phyloP scores from a whole-genome alignment of 768 basidiomycete genomes.

The Termitomyces eurrhizus region DNA sequence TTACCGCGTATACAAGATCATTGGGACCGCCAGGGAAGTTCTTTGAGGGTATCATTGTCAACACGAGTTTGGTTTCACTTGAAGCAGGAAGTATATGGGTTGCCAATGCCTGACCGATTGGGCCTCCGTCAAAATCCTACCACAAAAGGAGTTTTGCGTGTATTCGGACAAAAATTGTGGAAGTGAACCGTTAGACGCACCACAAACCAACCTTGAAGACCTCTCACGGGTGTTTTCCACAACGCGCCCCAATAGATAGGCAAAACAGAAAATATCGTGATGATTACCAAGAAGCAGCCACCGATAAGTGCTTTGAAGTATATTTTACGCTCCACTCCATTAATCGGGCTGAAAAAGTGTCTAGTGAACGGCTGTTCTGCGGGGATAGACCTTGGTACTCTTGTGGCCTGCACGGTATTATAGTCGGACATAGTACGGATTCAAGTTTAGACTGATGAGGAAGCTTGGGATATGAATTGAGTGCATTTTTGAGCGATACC shows the following conservation, averaged over 20 bases:
- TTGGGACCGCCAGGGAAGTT: slow-evolving; percentile 37
- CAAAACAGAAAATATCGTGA: slow-evolving; percentile 18
- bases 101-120: slow-evolving; percentile 41
- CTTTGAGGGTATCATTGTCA: slow-evolving; percentile 33
- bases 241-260: slow-evolving; percentile 22
- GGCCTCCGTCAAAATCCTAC: slow-evolving; percentile 55
- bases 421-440: background rate
- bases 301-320: slow-evolving; percentile 14
- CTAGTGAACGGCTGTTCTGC: slow-evolving; percentile 8
- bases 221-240: slow-evolving; percentile 19
- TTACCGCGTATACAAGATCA: slow-evolving; percentile 39
- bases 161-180: background rate
- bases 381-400: background rate
- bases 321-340: slow-evolving; percentile 9
- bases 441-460: background rate
- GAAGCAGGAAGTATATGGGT: slow-evolving; percentile 27
- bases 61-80: slow-evolving; percentile 32
- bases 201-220: slow-evolving; percentile 20
- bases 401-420: background rate
- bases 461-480: background rate
- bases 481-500: background rate
- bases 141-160: background rate
- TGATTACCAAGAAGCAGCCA: slow-evolving; percentile 13
- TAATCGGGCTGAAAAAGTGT: slow-evolving; percentile 9
- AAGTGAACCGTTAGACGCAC: slow-evolving; percentile 11